Base-by-base conservation (phyloP, 2,329 filamentous ascomycete genomes). In the Curvularia spicifera region DNA sequence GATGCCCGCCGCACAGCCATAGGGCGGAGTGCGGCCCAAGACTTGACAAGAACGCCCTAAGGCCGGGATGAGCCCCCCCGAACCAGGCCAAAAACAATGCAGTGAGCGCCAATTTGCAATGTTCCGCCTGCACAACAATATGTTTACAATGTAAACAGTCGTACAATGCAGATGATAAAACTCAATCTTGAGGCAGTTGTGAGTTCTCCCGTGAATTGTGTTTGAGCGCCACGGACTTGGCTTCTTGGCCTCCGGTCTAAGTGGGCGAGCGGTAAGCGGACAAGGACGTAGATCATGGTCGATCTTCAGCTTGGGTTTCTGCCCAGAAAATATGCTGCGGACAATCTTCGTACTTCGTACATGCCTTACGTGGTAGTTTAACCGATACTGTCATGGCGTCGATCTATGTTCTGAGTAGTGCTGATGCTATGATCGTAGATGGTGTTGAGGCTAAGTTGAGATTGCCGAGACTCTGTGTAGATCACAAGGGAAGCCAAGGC, bases 141-240 rank as follows among this genome's bases (percentile, higher is more conserved):
- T 18, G 33, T 22, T 43, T 28, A 3, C 9, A 5, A 33, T 42
- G 37, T 22, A 44, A 44, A 42, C 20, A 48, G 28, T 37, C 13
- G 46, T 47, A 15, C 33, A 33, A 31, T 20, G 45, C 44, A 51
- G 44, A 59, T 24, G 29, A 35, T 39, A 44, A 44, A 31, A 56
- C 53, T 42, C 35, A 31, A 29, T 13, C 39, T n/a, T 35, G 43
- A 37, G 31, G 46, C 50, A 55, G 44, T 53, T 33, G 26, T n/a
- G 50, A 37, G 46, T 51, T 51, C 51, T 51, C 54, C 57, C 45
- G 37, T 56, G 33, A 51, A 48, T 57, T 57, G 50, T 51, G 49
- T 43, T 54, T 53, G 52, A 35, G 55, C 37, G 57, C 57, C 59
- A 63, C 51, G 59, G 46, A 51, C 61, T 65, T 66, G 61, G 57